Base-by-base conservation (phyloP, 1,284 basidiomycete species). In the Fomitiporia mediterranea region DNA sequence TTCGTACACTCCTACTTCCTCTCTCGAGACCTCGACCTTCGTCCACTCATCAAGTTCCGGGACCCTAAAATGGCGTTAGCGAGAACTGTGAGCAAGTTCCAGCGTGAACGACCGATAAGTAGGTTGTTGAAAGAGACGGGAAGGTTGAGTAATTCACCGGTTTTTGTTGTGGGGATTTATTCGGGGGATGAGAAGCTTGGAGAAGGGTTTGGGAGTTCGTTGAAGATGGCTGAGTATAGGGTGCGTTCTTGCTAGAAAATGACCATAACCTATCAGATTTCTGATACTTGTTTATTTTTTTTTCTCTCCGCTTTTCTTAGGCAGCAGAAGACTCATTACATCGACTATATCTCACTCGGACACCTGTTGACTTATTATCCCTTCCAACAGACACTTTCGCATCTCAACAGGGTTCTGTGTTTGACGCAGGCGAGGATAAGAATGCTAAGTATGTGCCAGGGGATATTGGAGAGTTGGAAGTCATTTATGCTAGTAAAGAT, bases 201-300 rank as follows among this genome's bases (percentile, higher is more conserved):
- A 11, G 95, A 99, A 73, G 95, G 94, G 6, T 94, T 94, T 67
- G 97, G 97, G 47, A 91, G 85, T 64, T 94, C 91, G 15, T 75
- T 98, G 57, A 84, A 83, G 67, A 99, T 99, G 96, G 95, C 94
- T 15, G 93, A 98, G 72, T 97, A 85, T 72, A 78, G 97, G 58
- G 94, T 93, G 68, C 61, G 83, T 72, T 17, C 32, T 38, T 27
- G n/a, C n/a, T n/a, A n/a, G n/a, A n/a, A n/a, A n/a, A n/a, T n/a
- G n/a, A n/a, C n/a, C n/a, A n/a, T n/a, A n/a, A n/a, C n/a, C 32
- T 43, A 51, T 9, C n/a, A 25, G 6, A 7, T 2, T 44, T 23
- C 23, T 21, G n/a, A 13, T 21, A 9, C 11, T 46, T 46, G 21
- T 46, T 19, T 23, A 19, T 46, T 30, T 53, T 23, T 58, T 55